These are phyloP conservation scores for Sphagnum tenellum DNA, from an alignment of 225 moss, liverwort and hornwort genomes.

Conservation along the genomic window DNA sequence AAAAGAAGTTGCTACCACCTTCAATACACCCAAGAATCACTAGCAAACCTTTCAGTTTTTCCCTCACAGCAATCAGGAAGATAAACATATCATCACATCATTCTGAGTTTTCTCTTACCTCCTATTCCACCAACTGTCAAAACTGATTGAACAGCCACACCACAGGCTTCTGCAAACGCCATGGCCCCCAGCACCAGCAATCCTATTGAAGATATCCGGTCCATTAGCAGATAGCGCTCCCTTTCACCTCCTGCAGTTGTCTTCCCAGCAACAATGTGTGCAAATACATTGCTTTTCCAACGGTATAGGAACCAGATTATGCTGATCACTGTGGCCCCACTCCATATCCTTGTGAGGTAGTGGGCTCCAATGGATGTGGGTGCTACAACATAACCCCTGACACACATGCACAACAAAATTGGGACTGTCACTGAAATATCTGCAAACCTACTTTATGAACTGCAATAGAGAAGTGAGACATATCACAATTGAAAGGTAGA, in stretches of 20 bases:
- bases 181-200: conserved; percentile 63
- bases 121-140: conserved; percentile 90
- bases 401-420: no score
- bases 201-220: conserved; percentile 60
- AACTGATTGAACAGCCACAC: conserved; percentile 74
- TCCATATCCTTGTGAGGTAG: conserved; percentile 73
- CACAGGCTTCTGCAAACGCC: conserved; percentile 82
- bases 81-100: not conserved
- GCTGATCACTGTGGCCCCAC: conserved; percentile 71
- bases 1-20: not conserved
- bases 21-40: no score
- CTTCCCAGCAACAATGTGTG: conserved; percentile 31
- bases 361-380: conserved; percentile 57
- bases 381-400: conserved; percentile 65
- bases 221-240: conserved; percentile 63
- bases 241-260: conserved; percentile 42
- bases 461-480: no score
- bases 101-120: conserved; percentile 27
- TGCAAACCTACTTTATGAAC: no score
- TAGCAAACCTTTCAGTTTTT: not conserved
- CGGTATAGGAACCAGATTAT: conserved; percentile 74
- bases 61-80: not conserved
- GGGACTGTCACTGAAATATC: no score
- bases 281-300: conserved; percentile 69
- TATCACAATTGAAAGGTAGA: no score